Evolutionary conservation across 768 basidiomycete species (phyloP).

Genomic region (Termitomyces sp.): DNA sequence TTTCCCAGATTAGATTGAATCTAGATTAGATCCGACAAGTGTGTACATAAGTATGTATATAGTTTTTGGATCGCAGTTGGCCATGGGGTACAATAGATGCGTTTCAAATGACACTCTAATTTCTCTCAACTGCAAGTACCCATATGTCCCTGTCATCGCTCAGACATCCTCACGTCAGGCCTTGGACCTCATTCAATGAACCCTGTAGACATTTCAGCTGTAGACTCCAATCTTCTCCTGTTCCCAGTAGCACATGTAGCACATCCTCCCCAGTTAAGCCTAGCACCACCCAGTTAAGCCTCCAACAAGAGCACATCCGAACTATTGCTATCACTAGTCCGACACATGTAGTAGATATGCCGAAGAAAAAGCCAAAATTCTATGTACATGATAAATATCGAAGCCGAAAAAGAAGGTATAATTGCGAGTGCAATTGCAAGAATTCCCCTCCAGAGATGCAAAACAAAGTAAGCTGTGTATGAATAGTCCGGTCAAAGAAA

Average conservation of each 20-base stretch:
- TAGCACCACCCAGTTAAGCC: too few relatives aligned
- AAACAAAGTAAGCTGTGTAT: not conserved
- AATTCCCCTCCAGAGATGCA: not conserved
- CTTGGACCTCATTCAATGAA: too few relatives aligned
- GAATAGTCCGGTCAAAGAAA: not conserved
- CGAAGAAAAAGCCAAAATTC: not conserved
- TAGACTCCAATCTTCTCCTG: too few relatives aligned
- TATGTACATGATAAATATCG: not conserved
- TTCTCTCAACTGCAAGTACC: too few relatives aligned
- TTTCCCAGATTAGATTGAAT: conserved; percentile 10
- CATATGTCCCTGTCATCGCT: too few relatives aligned
- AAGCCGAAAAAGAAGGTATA: not conserved
- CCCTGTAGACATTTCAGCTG: not conserved
- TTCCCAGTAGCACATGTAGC: too few relatives aligned
- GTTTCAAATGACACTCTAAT: too few relatives aligned
- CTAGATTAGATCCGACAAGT: not conserved
- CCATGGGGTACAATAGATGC: not conserved
- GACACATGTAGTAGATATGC: not conserved
- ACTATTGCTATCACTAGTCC: not conserved
- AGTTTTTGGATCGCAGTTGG: not conserved
- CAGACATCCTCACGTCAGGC: too few relatives aligned
- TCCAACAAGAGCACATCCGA: too few relatives aligned
- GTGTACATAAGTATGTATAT: too few relatives aligned
- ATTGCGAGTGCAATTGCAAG: not conserved
- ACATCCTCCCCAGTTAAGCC: too few relatives aligned